Evolutionary conservation across 805 yeast species (phyloP).

Genomic region (Cyberlindnera sargentensis): DNA sequence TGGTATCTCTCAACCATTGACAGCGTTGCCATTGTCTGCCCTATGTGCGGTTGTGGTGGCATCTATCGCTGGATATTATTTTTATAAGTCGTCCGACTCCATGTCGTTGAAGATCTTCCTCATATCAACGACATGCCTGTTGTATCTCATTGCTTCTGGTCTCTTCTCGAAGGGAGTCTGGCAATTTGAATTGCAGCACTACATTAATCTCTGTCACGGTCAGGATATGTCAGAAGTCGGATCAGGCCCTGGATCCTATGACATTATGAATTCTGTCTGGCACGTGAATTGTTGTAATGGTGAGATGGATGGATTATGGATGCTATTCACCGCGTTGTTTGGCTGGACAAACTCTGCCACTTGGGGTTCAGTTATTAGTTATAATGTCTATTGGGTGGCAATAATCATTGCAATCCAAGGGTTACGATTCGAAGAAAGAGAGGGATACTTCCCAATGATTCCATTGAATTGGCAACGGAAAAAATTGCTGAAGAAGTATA

Average conservation of each 20-base stretch:
- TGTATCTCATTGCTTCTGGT: constrained; percentile 84
- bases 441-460: constrained; percentile 52
- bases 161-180: constrained; percentile 81
- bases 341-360: constrained; percentile 97
- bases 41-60: constrained; percentile 55
- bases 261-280: constrained; percentile 75
- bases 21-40: constrained; percentile 60
- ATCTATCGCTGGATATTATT: constrained; percentile 50
- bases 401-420: constrained; percentile 36
- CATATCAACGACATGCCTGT: constrained; percentile 67
- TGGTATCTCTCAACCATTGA: constrained; percentile 62
- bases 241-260: constrained; percentile 90
- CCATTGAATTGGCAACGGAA: constrained; percentile 58
- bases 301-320: constrained; percentile 87
- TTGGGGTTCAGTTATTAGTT: constrained; percentile 74
- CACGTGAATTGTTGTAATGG: constrained; percentile 95
- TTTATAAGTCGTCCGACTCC: constrained; percentile 76
- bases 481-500: constrained; percentile 35
- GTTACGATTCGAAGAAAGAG: constrained; percentile 45
- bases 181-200: constrained; percentile 78
- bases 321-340: constrained; percentile 78
- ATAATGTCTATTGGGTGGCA: constrained; percentile 61
- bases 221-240: constrained; percentile 85
- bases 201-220: constrained; percentile 69
- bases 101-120: constrained; percentile 70